These are phyloP conservation scores for Canavalia ensiformis DNA, from an alignment of 306 rosid species.

Conservation along the genomic window DNA sequence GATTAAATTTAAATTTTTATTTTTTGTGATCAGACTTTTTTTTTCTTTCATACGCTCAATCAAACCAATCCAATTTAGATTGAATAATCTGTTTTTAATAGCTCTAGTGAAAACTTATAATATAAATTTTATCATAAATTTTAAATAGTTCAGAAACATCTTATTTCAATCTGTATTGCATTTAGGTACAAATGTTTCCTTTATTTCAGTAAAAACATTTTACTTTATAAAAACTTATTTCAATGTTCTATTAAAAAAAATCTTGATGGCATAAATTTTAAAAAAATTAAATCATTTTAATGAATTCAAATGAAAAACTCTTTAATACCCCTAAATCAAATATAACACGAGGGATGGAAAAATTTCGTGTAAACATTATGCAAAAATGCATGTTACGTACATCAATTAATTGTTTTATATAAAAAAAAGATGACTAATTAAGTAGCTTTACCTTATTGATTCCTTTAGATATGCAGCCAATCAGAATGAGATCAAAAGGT, in stretches of 20 bases:
- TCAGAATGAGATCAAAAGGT: constrained; percentile 46
- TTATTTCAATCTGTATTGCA: neutral
- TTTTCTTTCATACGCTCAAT: no score
- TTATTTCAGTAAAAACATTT: no score
- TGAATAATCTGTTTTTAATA: no score
- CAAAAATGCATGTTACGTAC: neutral
- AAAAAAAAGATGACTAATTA: neutral
- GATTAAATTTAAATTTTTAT: no score
- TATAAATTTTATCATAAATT: neutral
- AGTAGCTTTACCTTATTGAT: constrained; percentile 44
- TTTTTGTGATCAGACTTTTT: no score
- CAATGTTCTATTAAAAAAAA: no score
- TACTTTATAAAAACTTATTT: no score
- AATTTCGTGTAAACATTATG: neutral
- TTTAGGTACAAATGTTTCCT: no score
- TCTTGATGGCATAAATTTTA: no score
- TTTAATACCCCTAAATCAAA: neutral
- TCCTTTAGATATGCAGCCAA: constrained; percentile 50
- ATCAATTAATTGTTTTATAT: neutral
- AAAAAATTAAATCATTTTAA: no score
- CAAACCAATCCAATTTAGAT: no score
- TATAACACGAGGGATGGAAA: neutral
- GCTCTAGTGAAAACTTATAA: neutral
- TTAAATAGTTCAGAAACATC: neutral
- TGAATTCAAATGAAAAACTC: neutral